Evolutionary conservation across 805 yeast genomes (phyloP).

Genomic region (Tetrapisispora taiwanensis): DNA sequence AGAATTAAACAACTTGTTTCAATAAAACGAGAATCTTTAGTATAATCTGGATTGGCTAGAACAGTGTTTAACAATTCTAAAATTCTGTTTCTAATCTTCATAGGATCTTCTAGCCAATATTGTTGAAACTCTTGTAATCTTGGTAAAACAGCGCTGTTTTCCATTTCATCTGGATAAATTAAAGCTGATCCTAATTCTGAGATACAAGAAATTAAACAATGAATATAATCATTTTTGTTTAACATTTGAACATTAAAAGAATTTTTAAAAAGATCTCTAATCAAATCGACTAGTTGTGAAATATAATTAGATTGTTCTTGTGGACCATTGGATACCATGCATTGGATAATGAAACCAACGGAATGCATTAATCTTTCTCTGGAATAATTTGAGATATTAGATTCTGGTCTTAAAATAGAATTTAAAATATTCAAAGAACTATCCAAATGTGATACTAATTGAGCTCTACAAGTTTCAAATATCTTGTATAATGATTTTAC

Average conservation of each 20-base stretch:
- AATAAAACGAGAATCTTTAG: slow-evolving; percentile 40
- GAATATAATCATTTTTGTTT: slow-evolving; percentile 35
- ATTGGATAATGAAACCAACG: slow-evolving; percentile 51
- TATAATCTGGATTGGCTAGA: slow-evolving; percentile 25
- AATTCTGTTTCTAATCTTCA: slow-evolving; percentile 34
- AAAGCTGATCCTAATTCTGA: slow-evolving; percentile 65
- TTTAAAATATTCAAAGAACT: slow-evolving; percentile 26
- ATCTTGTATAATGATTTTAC: slow-evolving; percentile 21
- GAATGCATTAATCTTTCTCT: slow-evolving; percentile 50
- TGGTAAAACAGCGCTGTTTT: slow-evolving; percentile 17
- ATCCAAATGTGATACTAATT: slow-evolving; percentile 17
- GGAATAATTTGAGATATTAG: slow-evolving; percentile 23
- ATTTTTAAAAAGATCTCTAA: slow-evolving; percentile 16
- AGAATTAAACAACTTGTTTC: slow-evolving; percentile 57
- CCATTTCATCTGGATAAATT: slow-evolving; percentile 41
- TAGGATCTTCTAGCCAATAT: slow-evolving; percentile 44
- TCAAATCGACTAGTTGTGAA: slow-evolving; percentile 26
- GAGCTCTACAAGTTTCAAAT: slow-evolving; percentile 24
- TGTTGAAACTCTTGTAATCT: slow-evolving; percentile 21
- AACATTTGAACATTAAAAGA: slow-evolving; percentile 5
- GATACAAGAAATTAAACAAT: slow-evolving; percentile 52
- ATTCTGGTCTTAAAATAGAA: slow-evolving; percentile 21
- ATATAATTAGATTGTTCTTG: slow-evolving; percentile 32
- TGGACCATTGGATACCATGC: slow-evolving; percentile 36
- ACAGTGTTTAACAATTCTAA: slow-evolving; percentile 36